Conservation (phyloP, 306 rosid species). For the Carpinus fangiana region DNA sequence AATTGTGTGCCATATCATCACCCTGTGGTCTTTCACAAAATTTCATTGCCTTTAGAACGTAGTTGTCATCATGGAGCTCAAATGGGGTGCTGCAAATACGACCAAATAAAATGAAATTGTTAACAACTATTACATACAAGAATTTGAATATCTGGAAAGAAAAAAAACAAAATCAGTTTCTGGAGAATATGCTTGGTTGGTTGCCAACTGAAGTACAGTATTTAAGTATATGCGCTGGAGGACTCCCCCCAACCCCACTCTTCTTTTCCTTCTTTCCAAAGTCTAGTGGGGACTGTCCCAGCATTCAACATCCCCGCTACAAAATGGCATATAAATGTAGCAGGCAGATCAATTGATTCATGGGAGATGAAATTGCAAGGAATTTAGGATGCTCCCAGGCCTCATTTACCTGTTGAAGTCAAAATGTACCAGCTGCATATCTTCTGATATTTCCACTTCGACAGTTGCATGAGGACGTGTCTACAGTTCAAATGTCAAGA, state of each 20-base stretch:
- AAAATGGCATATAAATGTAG: background rate
- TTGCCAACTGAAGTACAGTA: background rate
- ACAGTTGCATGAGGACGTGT: conserved; percentile 99
- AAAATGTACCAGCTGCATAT: conserved; percentile 98
- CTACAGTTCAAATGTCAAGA: conserved; percentile 41
- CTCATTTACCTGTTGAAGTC: conserved; percentile 84
- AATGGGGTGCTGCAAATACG: conserved; percentile 77
- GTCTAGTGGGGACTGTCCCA: background rate
- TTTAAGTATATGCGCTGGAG: background rate
- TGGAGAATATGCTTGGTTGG: background rate
- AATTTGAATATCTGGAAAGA: background rate
- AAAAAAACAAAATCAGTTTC: background rate
- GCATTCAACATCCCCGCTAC: background rate
- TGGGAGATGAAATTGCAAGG: background rate
- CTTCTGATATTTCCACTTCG: conserved; percentile 99
- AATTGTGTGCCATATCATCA: conserved; percentile 49
- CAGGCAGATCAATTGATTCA: background rate
- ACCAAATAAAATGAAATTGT: background rate
- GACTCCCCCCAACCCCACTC: background rate
- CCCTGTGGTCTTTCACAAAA: conserved; percentile 62
- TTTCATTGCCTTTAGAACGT: conserved; percentile 87
- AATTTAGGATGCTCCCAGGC: conserved; percentile 4
- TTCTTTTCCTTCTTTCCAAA: too few relatives aligned
- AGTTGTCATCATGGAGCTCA: conserved; percentile 96
- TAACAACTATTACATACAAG: background rate